Conservation (phyloP, 192 early-diverging fungal species). For the Allomyces javanicus region DNA sequence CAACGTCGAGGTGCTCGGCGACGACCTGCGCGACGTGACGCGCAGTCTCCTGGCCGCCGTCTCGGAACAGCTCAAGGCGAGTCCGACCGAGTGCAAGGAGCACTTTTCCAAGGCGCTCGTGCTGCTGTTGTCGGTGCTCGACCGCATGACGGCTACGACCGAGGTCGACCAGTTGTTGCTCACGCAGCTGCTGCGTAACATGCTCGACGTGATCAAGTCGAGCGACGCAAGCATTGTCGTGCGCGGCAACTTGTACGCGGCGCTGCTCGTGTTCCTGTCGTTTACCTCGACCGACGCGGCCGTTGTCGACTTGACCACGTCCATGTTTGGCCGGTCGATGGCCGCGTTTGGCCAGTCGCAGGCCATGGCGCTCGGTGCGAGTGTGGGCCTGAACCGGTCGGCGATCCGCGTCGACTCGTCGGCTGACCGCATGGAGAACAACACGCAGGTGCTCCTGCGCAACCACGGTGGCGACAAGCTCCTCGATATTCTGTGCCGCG, state of each 20-base stretch:
- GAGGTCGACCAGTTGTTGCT: background rate
- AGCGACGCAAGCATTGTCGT: background rate
- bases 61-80: background rate
- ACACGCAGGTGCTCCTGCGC: background rate
- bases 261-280: background rate
- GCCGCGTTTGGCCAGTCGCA: background rate
- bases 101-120: background rate
- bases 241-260: background rate
- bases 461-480: background rate
- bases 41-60: background rate
- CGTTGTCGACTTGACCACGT: background rate
- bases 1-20: background rate
- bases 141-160: background rate
- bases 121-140: background rate
- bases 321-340: background rate
- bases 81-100: background rate
- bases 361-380: background rate
- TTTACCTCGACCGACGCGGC: background rate
- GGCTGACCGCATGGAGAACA: background rate
- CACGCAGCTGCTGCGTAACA: background rate
- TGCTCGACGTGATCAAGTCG: background rate
- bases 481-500: background rate
- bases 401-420: too few species aligned
- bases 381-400: background rate
- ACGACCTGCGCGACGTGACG: background rate